A percentile compares a stretch with the other conserved stretches of the same genome.
phyloP scores from a whole-genome alignment of 495 filamentous ascomycete species.

The Tuber brumale region DNA sequence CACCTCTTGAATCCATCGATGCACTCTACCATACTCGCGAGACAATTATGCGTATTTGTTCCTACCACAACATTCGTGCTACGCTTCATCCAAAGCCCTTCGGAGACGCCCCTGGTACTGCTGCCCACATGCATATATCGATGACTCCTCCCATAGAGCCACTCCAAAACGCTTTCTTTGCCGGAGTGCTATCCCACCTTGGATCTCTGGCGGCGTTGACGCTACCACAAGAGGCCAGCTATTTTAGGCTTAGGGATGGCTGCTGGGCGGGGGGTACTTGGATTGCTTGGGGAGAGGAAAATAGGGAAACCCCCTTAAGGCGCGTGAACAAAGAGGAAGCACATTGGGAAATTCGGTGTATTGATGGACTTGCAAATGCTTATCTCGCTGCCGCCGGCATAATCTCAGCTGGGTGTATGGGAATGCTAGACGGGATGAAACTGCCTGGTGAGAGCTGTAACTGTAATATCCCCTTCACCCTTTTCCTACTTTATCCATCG shows the following conservation, averaged over 20 bases:
- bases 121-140: conserved; percentile 63
- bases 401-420: conserved; percentile 59
- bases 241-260: conserved; percentile 58
- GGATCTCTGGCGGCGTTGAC: conserved; percentile 60
- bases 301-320: conserved; percentile 63
- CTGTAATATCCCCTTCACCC: conserved; percentile 4
- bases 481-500: not conserved
- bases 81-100: conserved; percentile 72
- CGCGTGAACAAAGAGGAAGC: conserved; percentile 48
- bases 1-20: conserved; percentile 65
- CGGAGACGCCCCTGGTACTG: conserved; percentile 54
- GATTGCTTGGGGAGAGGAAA: conserved; percentile 70
- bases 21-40: conserved; percentile 65
- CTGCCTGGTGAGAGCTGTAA: conserved; percentile 47
- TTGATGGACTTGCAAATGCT: conserved; percentile 68
- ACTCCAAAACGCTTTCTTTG: conserved; percentile 54
- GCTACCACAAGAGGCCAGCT: conserved; percentile 54
- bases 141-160: conserved; percentile 46
- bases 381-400: conserved; percentile 64
- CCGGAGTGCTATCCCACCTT: conserved; percentile 59
- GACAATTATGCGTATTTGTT: conserved; percentile 56
- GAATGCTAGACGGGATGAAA: conserved; percentile 47
- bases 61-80: conserved; percentile 57
- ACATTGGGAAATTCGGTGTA: conserved; percentile 64
- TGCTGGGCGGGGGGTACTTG: conserved; percentile 70